Conservation (phyloP, 768 basidiomycete genomes). For the Rhodotorula toruloides region DNA sequence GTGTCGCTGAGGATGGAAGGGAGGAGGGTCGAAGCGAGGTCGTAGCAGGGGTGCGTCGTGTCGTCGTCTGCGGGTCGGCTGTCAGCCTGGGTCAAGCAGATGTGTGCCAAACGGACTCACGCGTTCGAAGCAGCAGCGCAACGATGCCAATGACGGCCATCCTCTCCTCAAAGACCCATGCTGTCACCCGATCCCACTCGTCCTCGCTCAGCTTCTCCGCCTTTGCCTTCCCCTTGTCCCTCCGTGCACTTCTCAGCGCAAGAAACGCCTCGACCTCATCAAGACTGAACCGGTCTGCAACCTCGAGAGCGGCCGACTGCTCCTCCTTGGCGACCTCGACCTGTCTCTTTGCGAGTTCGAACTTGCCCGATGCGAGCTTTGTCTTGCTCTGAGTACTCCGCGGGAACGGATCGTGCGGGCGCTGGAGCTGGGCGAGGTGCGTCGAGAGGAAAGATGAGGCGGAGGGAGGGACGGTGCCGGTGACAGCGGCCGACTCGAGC, state of each 20-base stretch:
- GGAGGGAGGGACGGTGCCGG: not conserved
- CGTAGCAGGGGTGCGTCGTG: slow-evolving; percentile 55
- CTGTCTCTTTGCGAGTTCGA: slow-evolving; percentile 51
- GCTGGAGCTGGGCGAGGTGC: slow-evolving; percentile 15
- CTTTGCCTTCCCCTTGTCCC: slow-evolving; percentile 50
- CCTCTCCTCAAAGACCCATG: slow-evolving; percentile 73
- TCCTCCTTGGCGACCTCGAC: slow-evolving; percentile 58
- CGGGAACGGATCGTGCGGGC: slow-evolving; percentile 23
- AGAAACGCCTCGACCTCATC: slow-evolving; percentile 75
- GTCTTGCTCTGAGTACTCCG: not conserved
- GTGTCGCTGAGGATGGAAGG: slow-evolving; percentile 56
- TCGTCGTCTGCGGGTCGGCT: slow-evolving; percentile 54
- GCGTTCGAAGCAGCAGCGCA: slow-evolving; percentile 63
- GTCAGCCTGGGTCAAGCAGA: not conserved
- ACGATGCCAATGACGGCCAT: slow-evolving; percentile 65
- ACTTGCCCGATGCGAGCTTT: not conserved
- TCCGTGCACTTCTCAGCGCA: slow-evolving; percentile 50
- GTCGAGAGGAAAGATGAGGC: slow-evolving; percentile 18
- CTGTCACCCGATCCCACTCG: slow-evolving; percentile 65
- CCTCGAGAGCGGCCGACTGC: slow-evolving; percentile 64
- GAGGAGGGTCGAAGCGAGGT: slow-evolving; percentile 56
- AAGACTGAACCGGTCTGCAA: slow-evolving; percentile 67
- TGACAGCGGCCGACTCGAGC: slow-evolving; percentile 12
- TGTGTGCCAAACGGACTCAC: not conserved
- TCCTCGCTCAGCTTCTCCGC: slow-evolving; percentile 55